Base-by-base conservation (phyloP, 1,139 yeast genomes). In the Candida sp. region DNA sequence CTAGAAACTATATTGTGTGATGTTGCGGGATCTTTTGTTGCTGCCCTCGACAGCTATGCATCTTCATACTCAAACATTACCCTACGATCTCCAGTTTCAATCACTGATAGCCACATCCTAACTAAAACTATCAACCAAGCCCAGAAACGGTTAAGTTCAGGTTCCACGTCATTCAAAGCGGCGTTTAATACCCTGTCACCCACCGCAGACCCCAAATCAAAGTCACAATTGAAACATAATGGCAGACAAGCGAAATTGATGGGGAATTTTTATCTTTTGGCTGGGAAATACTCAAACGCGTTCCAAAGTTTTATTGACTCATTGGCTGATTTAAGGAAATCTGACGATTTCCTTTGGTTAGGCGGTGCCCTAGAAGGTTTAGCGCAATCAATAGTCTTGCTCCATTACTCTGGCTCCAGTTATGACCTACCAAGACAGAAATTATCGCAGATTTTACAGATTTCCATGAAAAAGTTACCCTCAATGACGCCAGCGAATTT, bases 291-390 rank as follows among this genome's bases (percentile, higher is more conserved):
- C 43, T 61, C 72, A 11, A 88, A 83, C 46, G 95, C 98, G 0
- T 58, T 90, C 43, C 70, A 74, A 29, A 79, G 82, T 46, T 86
- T 90, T 51, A 75, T 83, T 9, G 97, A 90, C 35, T 83, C 97
- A 0, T 75, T 87, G 2, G 56, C 70, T 2, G 68, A 76, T 33
- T 64, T 90, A 43, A 80, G 80, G 47, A 73, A 79, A 30, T 72
- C 84, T 1, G 83, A 82, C 41, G 99, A 93, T 60, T 78, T 79
- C 55, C 67, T 93, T 21, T 93, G 99, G 99, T 72, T 88, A 23
- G 98, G 85, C 0, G 84, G 93, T 36, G 82, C 97, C 0, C 60
- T 91, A 21, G 97, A 90, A 54, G 90, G 95, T 0, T 67, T 90
- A 8, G 86, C 86, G 0, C 79, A 87, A 1, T 77, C 88, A 49